Evolutionary conservation across 352 stramenopile species (phyloP).

Genomic region (Elongisporangium anandrum): DNA sequence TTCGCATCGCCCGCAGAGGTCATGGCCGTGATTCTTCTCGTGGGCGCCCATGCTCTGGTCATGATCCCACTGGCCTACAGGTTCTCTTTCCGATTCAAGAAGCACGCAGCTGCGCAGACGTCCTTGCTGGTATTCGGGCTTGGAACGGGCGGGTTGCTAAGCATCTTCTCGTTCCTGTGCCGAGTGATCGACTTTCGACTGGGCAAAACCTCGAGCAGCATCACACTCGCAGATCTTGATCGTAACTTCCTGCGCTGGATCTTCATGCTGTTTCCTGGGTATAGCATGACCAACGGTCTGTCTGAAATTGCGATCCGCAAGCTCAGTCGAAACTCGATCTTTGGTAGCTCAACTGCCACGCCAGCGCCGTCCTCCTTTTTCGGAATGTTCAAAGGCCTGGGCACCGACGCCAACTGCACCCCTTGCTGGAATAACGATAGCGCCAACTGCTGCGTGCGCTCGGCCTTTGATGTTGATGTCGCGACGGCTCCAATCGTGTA

Average conservation of each 20-base stretch:
- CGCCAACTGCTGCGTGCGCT: conserved; percentile 38
- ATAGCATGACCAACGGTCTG: conserved; percentile 64
- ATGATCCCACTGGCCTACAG: conserved; percentile 62
- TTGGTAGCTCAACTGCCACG: conserved; percentile 15
- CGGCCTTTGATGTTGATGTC: conserved; percentile 56
- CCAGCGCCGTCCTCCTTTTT: conserved; percentile 50
- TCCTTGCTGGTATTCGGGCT: conserved; percentile 60
- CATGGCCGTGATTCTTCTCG: conserved; percentile 29
- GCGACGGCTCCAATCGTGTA: conserved; percentile 42
- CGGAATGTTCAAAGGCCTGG: conserved; percentile 42
- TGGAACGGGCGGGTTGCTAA: conserved; percentile 51
- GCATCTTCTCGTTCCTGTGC: conserved; percentile 77
- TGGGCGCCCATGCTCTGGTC: conserved; percentile 36
- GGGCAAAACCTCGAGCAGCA: too few relatives aligned
- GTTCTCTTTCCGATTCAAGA: conserved; percentile 55
- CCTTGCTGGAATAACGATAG: conserved; percentile 44
- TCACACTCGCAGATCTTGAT: conserved; percentile 59
- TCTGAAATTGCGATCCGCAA: conserved; percentile 72
- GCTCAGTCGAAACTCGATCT: conserved; percentile 48
- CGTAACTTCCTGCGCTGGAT: conserved; percentile 69
- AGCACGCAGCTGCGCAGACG: conserved; percentile 59
- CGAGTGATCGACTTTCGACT: conserved; percentile 56
- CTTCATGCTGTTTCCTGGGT: conserved; percentile 67
- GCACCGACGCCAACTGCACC: conserved; percentile 24
- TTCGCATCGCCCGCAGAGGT: conserved; percentile 29